phyloP scores from a whole-genome alignment of 441 rosid species.

The Brassica hybrid region DNA sequence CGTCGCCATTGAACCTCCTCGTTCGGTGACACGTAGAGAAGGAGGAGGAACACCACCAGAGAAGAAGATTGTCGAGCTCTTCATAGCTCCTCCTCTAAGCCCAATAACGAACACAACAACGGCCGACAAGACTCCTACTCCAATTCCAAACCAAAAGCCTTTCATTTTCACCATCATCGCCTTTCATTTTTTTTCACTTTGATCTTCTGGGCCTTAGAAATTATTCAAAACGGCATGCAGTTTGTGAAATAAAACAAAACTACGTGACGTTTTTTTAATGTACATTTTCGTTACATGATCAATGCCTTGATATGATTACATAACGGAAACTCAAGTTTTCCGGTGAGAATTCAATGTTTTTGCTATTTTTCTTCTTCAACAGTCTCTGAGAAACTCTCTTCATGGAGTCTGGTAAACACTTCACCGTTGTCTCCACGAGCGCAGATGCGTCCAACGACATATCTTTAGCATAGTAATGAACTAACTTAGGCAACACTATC shows the following conservation, averaged over 20 bases:
- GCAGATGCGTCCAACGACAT: constrained; percentile 55
- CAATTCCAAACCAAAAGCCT: constrained; percentile 33
- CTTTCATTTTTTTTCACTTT: background rate
- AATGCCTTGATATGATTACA: constrained; percentile 49
- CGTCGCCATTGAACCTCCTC: constrained; percentile 54
- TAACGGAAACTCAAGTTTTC: constrained; percentile 69
- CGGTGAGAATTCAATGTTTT: constrained; percentile 60
- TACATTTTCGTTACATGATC: constrained; percentile 3
- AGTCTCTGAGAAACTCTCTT: constrained; percentile 53
- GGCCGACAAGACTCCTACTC: constrained; percentile 24
- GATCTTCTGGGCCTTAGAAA: constrained; percentile 29
- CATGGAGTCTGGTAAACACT: constrained; percentile 52
- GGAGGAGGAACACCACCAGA: constrained; percentile 27
- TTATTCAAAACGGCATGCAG: background rate
- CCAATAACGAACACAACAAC: constrained; percentile 36
- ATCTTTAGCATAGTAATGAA: constrained; percentile 64
- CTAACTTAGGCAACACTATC: constrained; percentile 65
- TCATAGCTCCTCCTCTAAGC: constrained; percentile 46
- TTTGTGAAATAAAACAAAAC: background rate
- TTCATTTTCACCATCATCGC: constrained; percentile 35
- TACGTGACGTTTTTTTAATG: background rate
- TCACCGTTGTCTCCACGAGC: constrained; percentile 47
- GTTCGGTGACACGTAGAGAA: constrained; percentile 44
- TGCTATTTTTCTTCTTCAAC: constrained; percentile 53
- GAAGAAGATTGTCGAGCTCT: constrained; percentile 46